Percentiles rank a stretch among this genome's conserved stretches.
These are phyloP conservation scores for Phytophthora constricta DNA, from an alignment of 352 stramenopile genomes.

Conservation along the genomic window DNA sequence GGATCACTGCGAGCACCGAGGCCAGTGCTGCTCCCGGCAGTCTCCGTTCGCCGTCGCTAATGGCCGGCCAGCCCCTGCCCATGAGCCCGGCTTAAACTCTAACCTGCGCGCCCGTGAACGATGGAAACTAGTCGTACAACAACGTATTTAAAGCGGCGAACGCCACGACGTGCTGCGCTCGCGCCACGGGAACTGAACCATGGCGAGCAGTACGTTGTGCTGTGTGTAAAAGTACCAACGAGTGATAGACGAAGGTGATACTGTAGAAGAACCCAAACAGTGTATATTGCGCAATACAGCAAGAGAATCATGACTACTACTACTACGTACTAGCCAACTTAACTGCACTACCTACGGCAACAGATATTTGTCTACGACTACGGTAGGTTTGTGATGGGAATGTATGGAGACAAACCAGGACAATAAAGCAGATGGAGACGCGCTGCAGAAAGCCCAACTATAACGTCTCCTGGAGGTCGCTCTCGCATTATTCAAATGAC, in stretches of 20 bases:
- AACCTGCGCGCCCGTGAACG: slow-evolving; percentile 13
- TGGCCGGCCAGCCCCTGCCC: slow-evolving; percentile 34
- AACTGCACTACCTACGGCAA: no score
- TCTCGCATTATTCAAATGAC: slow-evolving; percentile 89
- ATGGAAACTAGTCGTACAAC: no score
- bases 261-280: no score
- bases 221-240: slow-evolving; percentile 26
- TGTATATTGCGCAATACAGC: no score
- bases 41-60: slow-evolving; percentile 20
- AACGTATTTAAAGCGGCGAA: slow-evolving; percentile 36
- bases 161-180: background rate
- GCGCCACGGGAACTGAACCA: slow-evolving; percentile 9
- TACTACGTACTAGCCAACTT: no score
- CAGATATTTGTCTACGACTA: no score
- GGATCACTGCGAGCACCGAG: slow-evolving; percentile 60
- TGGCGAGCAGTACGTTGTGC: slow-evolving; percentile 6
- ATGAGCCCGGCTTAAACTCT: slow-evolving; percentile 29
- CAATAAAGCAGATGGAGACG: slow-evolving; percentile 74
- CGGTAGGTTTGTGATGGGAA: slow-evolving; percentile 20
- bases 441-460: slow-evolving; percentile 81
- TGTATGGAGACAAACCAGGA: slow-evolving; percentile 80
- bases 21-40: slow-evolving; percentile 4
- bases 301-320: no score
- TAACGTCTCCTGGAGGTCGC: slow-evolving; percentile 53
- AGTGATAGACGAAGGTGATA: slow-evolving; percentile 3